phyloP scores from a whole-genome alignment of 1,139 yeast genomes.

The Keqinozyma sinolaborantium region DNA sequence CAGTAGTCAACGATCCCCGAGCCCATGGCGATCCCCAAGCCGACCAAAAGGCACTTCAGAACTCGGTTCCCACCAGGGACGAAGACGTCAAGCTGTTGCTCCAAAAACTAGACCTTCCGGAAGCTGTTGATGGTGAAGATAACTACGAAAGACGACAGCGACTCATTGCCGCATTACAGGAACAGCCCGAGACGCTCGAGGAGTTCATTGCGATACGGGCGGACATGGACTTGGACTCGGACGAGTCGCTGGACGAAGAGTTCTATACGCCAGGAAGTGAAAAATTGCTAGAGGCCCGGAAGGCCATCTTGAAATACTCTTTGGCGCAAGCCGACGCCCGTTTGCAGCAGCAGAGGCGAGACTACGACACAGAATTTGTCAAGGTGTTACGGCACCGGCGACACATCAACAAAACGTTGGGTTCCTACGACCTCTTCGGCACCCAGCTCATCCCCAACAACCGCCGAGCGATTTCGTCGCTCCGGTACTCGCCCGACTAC shows the following conservation, averaged over 20 bases:
- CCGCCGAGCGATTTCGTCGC: slow-evolving; percentile 65
- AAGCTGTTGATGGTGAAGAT: slow-evolving; percentile 59
- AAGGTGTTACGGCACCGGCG: slow-evolving; percentile 44
- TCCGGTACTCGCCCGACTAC: slow-evolving; percentile 40
- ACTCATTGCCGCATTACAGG: slow-evolving; percentile 26
- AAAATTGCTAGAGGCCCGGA: slow-evolving; percentile 54
- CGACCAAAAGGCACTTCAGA: slow-evolving; percentile 1
- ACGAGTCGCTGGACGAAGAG: slow-evolving; percentile 62
- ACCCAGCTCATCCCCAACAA: slow-evolving; percentile 61
- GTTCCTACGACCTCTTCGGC: slow-evolving; percentile 49
- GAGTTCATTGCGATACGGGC: slow-evolving; percentile 27
- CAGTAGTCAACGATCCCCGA: slow-evolving; percentile 20
- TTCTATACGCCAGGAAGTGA: slow-evolving; percentile 79
- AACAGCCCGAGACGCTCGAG: slow-evolving; percentile 11
- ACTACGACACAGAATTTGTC: slow-evolving; percentile 19
- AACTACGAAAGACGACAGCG: slow-evolving; percentile 59
- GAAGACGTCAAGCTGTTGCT: slow-evolving; percentile 51
- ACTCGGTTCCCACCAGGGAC: slow-evolving; percentile 70
- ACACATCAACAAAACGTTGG: slow-evolving; percentile 30
- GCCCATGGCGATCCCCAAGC: too few species aligned
- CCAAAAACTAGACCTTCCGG: slow-evolving; percentile 54
- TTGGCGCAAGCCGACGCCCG: slow-evolving; percentile 43
- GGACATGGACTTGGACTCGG: slow-evolving; percentile 45
- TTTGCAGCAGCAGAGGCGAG: slow-evolving; percentile 21
- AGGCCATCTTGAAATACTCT: slow-evolving; percentile 49